These are phyloP conservation scores for Microthyrium microscopicum DNA, from an alignment of 2,329 filamentous ascomycete genomes.

Conservation along the genomic window DNA sequence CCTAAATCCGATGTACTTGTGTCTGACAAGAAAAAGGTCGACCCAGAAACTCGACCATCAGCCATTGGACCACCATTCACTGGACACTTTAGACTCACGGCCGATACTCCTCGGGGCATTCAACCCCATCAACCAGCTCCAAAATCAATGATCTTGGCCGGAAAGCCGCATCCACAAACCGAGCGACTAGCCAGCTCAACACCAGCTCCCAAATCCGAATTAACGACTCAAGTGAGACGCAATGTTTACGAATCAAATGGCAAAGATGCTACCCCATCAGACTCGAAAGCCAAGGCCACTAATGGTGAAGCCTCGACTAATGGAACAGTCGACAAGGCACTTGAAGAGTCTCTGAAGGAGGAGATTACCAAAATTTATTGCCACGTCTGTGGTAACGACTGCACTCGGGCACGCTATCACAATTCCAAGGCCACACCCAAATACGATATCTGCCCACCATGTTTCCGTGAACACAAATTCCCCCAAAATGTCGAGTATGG, in stretches of 20 bases:
- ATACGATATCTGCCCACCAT: slow-evolving; percentile 82
- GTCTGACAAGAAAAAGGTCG: slow-evolving; percentile 64
- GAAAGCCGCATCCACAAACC: slow-evolving; percentile 48
- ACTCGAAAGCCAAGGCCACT: slow-evolving; percentile 37
- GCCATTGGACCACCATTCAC: slow-evolving; percentile 94
- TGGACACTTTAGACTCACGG: slow-evolving; percentile 89
- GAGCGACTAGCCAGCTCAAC: slow-evolving; percentile 52
- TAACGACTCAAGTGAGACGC: slow-evolving; percentile 82
- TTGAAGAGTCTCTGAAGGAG: slow-evolving; percentile 42
- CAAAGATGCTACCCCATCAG: slow-evolving; percentile 60
- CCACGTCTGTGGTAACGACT: slow-evolving; percentile 84
- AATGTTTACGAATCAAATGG: slow-evolving; percentile 91
- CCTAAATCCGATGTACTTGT: slow-evolving; percentile 6
- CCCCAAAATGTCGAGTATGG: slow-evolving; percentile 61
- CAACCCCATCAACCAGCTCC: slow-evolving; percentile 89
- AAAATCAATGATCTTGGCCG: slow-evolving; percentile 38
- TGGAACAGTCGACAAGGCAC: slow-evolving; percentile 46
- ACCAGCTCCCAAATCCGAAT: slow-evolving; percentile 55
- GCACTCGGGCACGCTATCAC: slow-evolving; percentile 55
- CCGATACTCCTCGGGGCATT: slow-evolving; percentile 84
- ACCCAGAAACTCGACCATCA: slow-evolving; percentile 85
- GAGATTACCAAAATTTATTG: slow-evolving; percentile 59
- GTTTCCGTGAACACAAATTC: slow-evolving; percentile 70
- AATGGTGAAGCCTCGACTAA: slow-evolving; percentile 50
- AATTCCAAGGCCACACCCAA: slow-evolving; percentile 53